Conservation (phyloP, 2,329 filamentous ascomycete genomes). For the Akanthomyces uredinophilus region DNA sequence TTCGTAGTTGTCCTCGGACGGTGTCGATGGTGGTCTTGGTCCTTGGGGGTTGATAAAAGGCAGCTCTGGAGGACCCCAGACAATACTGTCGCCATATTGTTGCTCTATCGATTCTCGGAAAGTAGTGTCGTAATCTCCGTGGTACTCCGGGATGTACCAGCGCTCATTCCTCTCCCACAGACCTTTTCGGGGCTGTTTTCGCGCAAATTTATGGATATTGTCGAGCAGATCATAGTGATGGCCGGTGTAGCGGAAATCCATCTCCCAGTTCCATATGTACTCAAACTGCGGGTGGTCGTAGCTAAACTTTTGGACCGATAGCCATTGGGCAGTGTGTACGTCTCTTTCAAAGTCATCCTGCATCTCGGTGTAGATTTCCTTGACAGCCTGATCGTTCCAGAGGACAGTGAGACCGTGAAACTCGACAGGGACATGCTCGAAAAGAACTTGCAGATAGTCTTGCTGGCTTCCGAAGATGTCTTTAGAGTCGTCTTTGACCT, state of each 20-base stretch:
- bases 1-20: slow-evolving; percentile 60
- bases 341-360: slow-evolving; percentile 52
- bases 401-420: slow-evolving; percentile 66
- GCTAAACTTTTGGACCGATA: slow-evolving; percentile 70
- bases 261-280: slow-evolving; percentile 84
- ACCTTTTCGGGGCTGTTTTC: slow-evolving; percentile 63
- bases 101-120: slow-evolving; percentile 61
- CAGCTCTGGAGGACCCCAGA: slow-evolving; percentile 63
- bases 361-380: slow-evolving; percentile 70
- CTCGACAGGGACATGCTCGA: slow-evolving; percentile 61
- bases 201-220: slow-evolving; percentile 57
- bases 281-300: slow-evolving; percentile 75
- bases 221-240: slow-evolving; percentile 77
- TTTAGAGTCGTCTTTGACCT: slow-evolving; percentile 61
- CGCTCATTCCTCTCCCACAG: slow-evolving; percentile 70
- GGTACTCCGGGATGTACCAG: slow-evolving; percentile 65
- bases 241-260: slow-evolving; percentile 72
- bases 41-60: slow-evolving; percentile 58
- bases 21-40: slow-evolving; percentile 54
- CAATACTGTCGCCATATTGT: slow-evolving; percentile 43
- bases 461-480: slow-evolving; percentile 55
- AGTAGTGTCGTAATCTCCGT: slow-evolving; percentile 61
- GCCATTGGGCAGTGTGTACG: slow-evolving; percentile 61
- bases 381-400: slow-evolving; percentile 71
- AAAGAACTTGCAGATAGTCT: slow-evolving; percentile 55